Base-by-base conservation (phyloP, 2,329 filamentous ascomycete genomes). In the Pseudogymnoascus sp. region DNA sequence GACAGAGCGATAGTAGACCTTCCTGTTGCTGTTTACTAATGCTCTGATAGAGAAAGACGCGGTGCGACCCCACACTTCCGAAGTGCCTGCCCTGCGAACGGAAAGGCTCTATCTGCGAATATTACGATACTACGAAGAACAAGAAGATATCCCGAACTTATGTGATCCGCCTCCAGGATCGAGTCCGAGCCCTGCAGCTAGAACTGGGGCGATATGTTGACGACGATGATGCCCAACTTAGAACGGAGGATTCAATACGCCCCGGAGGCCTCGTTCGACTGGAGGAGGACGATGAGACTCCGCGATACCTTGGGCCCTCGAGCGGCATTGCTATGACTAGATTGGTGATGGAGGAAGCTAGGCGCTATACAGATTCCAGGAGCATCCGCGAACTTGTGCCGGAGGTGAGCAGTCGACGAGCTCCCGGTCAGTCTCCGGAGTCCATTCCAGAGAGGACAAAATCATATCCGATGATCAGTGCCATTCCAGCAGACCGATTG, bases 321-420 rank as follows among this genome's bases (percentile, higher is more conserved):
- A 97, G 93, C 73, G 94, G 93, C 63, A 96, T 97, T 69, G 90
- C 92, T 70, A 96, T 97, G 78, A 96, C 92, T 11, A 86, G 93
- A 30, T 81, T 97, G 67, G 87, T 99, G 9, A 97, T 99, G 89
- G 92, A 97, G 73, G 86, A 96, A 74, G 93, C 93, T 60, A 97
- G 96, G 76, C 88, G 92, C 65, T 96, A 93, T 70, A 95, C 92
- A 25, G 89, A 94, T 69, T 88, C 91, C 4, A 90, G 92, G 73
- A 91, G 88, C 66, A 97, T 97, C 72, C 92, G 91, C 62, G 92
- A 97, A 67, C 86, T 97, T 58, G 90, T 97, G 33, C 90, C 92
- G 3, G 88, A 92, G 61, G 77, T 82, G 71, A 85, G 76, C 73
- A 85, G 73, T 71, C 86, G 76, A 76, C 84, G 78, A 77, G 85